Percentiles rank a stretch among this genome's conserved stretches.
phyloP scores from a whole-genome alignment of 2,329 filamentous ascomycete genomes.

The Trichoderma endophyticum region DNA sequence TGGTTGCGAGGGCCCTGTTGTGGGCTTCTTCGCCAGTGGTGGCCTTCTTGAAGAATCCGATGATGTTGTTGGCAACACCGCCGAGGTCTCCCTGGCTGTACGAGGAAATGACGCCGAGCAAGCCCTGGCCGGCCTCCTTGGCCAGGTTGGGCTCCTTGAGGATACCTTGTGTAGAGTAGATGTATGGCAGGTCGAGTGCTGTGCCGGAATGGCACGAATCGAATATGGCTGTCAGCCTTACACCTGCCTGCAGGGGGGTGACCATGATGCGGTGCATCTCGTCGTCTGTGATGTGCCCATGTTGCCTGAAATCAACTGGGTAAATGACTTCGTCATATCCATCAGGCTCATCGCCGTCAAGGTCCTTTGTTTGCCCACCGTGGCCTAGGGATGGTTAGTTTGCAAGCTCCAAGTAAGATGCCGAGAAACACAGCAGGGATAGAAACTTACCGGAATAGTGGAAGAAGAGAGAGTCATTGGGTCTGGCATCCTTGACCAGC shows the following conservation, averaged over 20 bases:
- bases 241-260: constrained; percentile 52
- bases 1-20: constrained; percentile 76
- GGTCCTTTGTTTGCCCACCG: constrained; percentile 76
- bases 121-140: constrained; percentile 63
- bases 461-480: constrained; percentile 95
- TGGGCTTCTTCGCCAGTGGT: constrained; percentile 77
- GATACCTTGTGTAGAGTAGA: constrained; percentile 66
- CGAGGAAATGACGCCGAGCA: constrained; percentile 57
- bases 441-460: constrained; percentile 75
- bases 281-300: constrained; percentile 80
- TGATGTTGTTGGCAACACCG: constrained; percentile 74
- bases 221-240: constrained; percentile 61
- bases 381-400: constrained; percentile 52
- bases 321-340: constrained; percentile 83
- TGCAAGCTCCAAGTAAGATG: background rate
- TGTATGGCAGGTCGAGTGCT: constrained; percentile 63
- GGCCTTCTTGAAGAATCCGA: constrained; percentile 86
- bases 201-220: constrained; percentile 67
- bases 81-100: constrained; percentile 71
- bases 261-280: constrained; percentile 77
- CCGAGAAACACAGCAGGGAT: background rate
- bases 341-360: constrained; percentile 77
- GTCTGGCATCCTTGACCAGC: constrained; percentile 88
- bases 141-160: constrained; percentile 67
- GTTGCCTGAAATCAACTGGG: constrained; percentile 74